Base-by-base conservation (phyloP, 805 yeast species). In the Jamesozyma piceae region DNA sequence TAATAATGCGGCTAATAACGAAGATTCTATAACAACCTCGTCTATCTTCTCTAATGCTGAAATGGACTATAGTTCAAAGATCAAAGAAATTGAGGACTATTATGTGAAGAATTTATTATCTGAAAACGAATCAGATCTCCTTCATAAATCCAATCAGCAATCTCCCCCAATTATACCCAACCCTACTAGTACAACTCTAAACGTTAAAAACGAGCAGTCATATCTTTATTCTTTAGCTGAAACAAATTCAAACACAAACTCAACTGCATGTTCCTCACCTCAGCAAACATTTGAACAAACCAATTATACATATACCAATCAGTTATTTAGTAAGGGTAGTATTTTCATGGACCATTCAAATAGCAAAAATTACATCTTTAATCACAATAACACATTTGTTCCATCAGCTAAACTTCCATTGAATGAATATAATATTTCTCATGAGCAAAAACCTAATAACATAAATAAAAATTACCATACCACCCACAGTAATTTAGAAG, bases 81-180 rank as follows among this genome's bases (percentile, higher is more conserved):
- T 61, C 21, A 54, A 49, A 32, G 65, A 61, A 41, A 55, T 61
- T n/a, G 65, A 61, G 42, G 63, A 57, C 21, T 58, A 61, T 45
- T 61, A 61, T 31, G 33, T 59, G 30, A 57, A 55, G 47, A 59
- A 57, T 20, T 40, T 61, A 42, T 42, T 59, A 35, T 50, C 49
- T 33, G 63, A 60, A 13, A 54, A 41, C 30, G 28, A 26, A 6
- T 6, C 10, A 8, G 39, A 39, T 4, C 14, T 19, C 5, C 19
- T 27, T 21, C 8, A 15, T 6, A 28, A 19, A 9, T 5, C 20
- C 6, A n/a, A 22, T 19, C 13, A 15, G 13, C 18, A 18, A 4
- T 18, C 36, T 3, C 6, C 34, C 9, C 13, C n/a, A 3, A 15
- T 4, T 5, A 5, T 31, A 15, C 19, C 18, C n/a, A n/a, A n/a